phyloP scores from a whole-genome alignment of 495 filamentous ascomycete species.

The Cudoniella acicularis region DNA sequence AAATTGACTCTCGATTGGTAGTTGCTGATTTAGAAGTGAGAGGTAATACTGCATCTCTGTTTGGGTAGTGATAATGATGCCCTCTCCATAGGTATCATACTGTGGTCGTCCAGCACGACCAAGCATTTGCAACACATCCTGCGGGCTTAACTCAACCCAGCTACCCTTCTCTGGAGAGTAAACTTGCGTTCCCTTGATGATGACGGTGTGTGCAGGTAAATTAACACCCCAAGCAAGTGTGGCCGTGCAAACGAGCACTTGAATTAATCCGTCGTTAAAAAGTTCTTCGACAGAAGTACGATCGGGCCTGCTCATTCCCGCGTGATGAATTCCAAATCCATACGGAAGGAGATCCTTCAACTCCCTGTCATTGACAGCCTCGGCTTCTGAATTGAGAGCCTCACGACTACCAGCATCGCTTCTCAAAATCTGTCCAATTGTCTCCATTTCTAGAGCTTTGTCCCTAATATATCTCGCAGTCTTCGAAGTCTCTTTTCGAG shows the following conservation, averaged over 20 bases:
- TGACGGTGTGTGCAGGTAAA: constrained; percentile 88
- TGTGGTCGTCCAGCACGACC: constrained; percentile 95
- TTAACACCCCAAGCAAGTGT: constrained; percentile 97
- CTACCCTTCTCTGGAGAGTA: constrained; percentile 98
- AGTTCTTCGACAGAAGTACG: constrained; percentile 92
- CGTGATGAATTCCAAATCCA: constrained; percentile 97
- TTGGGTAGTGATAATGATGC: constrained; percentile 97
- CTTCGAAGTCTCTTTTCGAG: constrained; percentile 95
- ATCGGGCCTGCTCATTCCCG: constrained; percentile 90
- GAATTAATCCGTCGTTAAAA: constrained; percentile 84
- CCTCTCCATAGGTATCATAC: constrained; percentile 96
- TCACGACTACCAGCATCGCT: constrained; percentile 91
- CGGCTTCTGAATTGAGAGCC: constrained; percentile 79
- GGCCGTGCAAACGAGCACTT: constrained; percentile 95
- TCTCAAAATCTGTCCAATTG: constrained; percentile 91
- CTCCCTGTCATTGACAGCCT: constrained; percentile 76
- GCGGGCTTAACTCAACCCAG: constrained; percentile 96
- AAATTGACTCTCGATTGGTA: constrained; percentile 96
- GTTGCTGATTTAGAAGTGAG: constrained; percentile 91
- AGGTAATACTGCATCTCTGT: constrained; percentile 94
- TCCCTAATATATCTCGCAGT: constrained; percentile 94
- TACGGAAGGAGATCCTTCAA: constrained; percentile 95
- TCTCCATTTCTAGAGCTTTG: constrained; percentile 92
- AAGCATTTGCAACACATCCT: constrained; percentile 98
- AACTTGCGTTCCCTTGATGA: constrained; percentile 96